phyloP scores from a whole-genome alignment of 2,329 filamentous ascomycete genomes.

The Colletotrichum ledebouriae region DNA sequence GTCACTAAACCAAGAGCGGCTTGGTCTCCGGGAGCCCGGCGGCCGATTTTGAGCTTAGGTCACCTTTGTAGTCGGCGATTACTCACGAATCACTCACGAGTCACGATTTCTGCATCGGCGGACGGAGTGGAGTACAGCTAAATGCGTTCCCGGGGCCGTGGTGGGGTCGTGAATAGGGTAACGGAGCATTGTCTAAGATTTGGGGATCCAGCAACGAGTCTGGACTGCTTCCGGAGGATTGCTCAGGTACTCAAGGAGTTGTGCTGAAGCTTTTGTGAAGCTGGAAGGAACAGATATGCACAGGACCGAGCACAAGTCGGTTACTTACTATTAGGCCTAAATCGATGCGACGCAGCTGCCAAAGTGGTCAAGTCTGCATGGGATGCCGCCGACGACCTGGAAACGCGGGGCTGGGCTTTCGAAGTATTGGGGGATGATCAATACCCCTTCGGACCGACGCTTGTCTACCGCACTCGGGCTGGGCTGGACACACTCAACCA shows the following conservation, averaged over 20 bases:
- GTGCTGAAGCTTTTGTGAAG: no score
- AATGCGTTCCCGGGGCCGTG: conserved; percentile 32
- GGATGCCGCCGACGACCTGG: conserved; percentile 13
- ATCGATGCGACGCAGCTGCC: conserved; percentile 5
- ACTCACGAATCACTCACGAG: conserved; percentile 1
- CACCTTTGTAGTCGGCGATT: conserved; percentile 22
- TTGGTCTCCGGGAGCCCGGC: conserved; percentile 7
- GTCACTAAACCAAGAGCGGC: neutral
- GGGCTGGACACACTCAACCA: conserved; percentile 7
- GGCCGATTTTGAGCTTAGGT: conserved; percentile 13
- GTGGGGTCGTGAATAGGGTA: conserved; percentile 23
- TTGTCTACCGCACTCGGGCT: neutral
- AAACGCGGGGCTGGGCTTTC: conserved; percentile 37
- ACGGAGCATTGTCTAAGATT: conserved; percentile 19
- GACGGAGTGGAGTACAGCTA: conserved; percentile 25
- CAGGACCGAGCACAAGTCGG: neutral
- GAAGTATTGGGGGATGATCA: conserved; percentile 25
- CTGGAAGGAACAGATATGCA: neutral
- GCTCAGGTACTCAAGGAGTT: neutral
- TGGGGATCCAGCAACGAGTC: neutral
- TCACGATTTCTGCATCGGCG: conserved; percentile 41
- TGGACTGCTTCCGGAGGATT: conserved; percentile 12
- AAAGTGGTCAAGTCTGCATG: conserved; percentile 11
- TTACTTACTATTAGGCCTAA: neutral
- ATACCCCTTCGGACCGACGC: conserved; percentile 18